Base-by-base conservation (phyloP, 768 basidiomycete species). In the Paxillus involutus region DNA sequence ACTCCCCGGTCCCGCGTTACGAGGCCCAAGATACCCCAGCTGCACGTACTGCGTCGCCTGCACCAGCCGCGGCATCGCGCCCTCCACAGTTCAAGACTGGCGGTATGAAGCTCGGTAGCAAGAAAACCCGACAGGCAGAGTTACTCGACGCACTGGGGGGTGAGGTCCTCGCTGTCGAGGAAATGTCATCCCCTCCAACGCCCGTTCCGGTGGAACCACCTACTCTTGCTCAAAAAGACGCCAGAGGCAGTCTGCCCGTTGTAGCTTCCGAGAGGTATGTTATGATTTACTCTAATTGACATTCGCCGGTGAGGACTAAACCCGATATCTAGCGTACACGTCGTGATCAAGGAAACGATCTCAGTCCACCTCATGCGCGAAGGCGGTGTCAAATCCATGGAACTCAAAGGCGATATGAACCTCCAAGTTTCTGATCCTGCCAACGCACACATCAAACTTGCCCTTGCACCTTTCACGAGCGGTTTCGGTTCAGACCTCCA, bases 31-130 rank as follows among this genome's bases (percentile, higher is more conserved):
- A 84, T n/a, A 59, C 81, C 1, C 65, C 79, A 12, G 47, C 76
- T 66, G 59, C 75, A 59, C 70, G 74, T 60, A 73, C 73, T 2
- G 77, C 81, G 0, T 69, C 79, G 0, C 67, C 73, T 36, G 65
- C 62, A 3, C 79, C 80, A 4, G 72, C 78, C 4, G 74, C 82
- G 3, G 64, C 77, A 0, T 61, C 81, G n/a, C 84, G 86, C 40
- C 64, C 82, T 2, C 89, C 93, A 12, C 82, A 90, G 6, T 98
- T 98, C 85, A 97, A 96, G 76, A 84, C 89, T 41, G 80, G 85
- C 9, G 96, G 96, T 24, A 98, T 99, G 96, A 98, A 98, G 64
- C 81, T 99, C 13, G 95, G 96, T 33, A 82, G 83, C 63, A 98
- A 96, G 75, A 95, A 91, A 74, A 87, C 86, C 29, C 90, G 88